phyloP scores from a whole-genome alignment of 495 filamentous ascomycete genomes.

The Entonaema liquescens region DNA sequence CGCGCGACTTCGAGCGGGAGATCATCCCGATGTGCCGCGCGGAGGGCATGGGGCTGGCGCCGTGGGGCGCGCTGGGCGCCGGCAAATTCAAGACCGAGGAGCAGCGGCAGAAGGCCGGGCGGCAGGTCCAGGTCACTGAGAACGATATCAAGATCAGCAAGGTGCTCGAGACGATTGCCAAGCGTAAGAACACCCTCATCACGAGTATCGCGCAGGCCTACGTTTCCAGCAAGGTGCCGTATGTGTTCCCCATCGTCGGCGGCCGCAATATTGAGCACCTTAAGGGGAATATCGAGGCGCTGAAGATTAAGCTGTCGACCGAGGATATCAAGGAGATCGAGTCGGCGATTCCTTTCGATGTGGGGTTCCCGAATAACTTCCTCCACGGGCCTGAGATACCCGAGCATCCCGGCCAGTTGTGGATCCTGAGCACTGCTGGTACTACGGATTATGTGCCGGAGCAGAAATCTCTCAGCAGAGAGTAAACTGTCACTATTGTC shows the following conservation, averaged over 20 bases:
- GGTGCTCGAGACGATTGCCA: constrained; percentile 67
- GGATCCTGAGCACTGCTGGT: constrained; percentile 54
- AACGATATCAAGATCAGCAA: constrained; percentile 61
- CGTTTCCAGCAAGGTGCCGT: constrained; percentile 74
- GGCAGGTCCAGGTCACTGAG: constrained; percentile 35
- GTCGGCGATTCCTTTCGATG: constrained; percentile 65
- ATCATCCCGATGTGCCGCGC: constrained; percentile 71
- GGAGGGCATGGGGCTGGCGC: constrained; percentile 74
- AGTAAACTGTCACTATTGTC: not conserved
- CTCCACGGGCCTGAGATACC: constrained; percentile 51
- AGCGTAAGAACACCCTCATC: constrained; percentile 59
- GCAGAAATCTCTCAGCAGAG: constrained; percentile 42
- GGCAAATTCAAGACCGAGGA: constrained; percentile 69
- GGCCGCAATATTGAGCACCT: constrained; percentile 69
- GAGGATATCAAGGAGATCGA: constrained; percentile 75
- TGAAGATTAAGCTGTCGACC: constrained; percentile 60
- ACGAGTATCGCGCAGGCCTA: constrained; percentile 76
- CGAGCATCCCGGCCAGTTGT: constrained; percentile 52
- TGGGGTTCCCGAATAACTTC: constrained; percentile 68
- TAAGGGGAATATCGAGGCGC: constrained; percentile 72
- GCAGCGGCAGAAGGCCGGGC: constrained; percentile 36
- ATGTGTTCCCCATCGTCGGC: constrained; percentile 81
- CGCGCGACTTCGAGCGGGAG: constrained; percentile 74
- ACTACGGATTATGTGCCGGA: constrained; percentile 55
- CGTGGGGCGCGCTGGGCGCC: constrained; percentile 69